phyloP scores from a whole-genome alignment of 306 rosid species.

The Elaeagnus macrophylla region DNA sequence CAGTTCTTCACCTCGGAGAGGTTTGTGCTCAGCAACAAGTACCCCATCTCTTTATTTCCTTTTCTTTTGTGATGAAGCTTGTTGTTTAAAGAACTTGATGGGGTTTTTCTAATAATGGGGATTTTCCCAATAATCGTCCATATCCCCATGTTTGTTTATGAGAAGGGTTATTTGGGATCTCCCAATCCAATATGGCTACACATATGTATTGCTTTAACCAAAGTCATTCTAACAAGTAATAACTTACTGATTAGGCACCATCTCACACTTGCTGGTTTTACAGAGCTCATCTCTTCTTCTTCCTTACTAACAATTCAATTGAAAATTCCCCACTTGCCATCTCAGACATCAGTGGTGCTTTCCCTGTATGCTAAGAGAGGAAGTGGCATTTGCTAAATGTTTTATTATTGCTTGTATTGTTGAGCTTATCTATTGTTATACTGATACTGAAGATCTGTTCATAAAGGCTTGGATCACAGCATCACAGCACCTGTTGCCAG shows the following conservation, averaged over 20 bases:
- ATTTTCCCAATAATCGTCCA: too few species aligned
- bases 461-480: conserved; percentile 48
- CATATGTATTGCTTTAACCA: too few species aligned
- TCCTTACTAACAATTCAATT: neutral
- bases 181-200: too few species aligned
- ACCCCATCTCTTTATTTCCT: conserved; percentile 12
- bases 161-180: too few species aligned
- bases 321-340: neutral
- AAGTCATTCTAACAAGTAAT: neutral
- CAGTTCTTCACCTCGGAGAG: conserved; percentile 34
- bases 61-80: neutral
- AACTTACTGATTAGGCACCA: neutral
- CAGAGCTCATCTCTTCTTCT: neutral
- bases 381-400: neutral
- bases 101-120: neutral
- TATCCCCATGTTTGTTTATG: too few species aligned
- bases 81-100: neutral
- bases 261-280: neutral
- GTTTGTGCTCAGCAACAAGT: conserved; percentile 27
- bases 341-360: neutral
- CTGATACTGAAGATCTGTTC: conserved; percentile 29
- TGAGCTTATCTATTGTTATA: conserved; percentile 9
- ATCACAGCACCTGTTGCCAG: conserved; percentile 36
- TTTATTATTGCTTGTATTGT: conserved; percentile 14
- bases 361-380: neutral